Base-by-base conservation (phyloP, 2,329 filamentous ascomycete species). In the Trichoderma gracile region DNA sequence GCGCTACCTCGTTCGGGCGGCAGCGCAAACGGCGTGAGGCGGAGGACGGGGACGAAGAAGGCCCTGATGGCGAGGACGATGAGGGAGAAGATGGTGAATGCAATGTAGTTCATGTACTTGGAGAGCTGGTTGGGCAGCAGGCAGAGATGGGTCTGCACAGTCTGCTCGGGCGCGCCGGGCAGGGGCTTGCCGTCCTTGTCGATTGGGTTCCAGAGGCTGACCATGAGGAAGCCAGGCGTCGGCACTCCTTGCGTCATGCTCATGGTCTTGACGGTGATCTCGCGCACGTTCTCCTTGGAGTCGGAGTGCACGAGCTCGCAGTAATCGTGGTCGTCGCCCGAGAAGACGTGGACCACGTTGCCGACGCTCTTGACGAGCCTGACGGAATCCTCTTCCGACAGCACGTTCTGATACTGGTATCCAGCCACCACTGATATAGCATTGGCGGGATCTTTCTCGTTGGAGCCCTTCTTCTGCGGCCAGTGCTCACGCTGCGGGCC, bases 261-360 rank as follows among this genome's bases (percentile, higher is more conserved):
- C 69, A 96, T 87, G 72, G 90, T 93, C 79, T 99, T 99, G 71
- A 98, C 93, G 0, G 95, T 99, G 68, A 97, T 96, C 75, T 99
- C 95, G 55, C 81, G 82, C 38, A 89, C 85, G 27, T 82, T 84
- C 40, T 82, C 83, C 67, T 87, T 87, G 65, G 88, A 86, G 19
- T 86, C 82, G 3, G 87, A 86, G 76, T 99, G 95, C 0, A 88
- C 83, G 7, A 98, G 79, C 72, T 97, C 93, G 78, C 95, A 99
- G 78, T 98, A 97, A 78, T 99, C 95, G 78, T 99, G 95, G 73
- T 99, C 95, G 71, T 99, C 95, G 12, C 95, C 95, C 0, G 93
- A 97, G 73, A 98, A 99, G 49, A 93, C 90, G 68, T 95, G 90
- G 3, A 86, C 83, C 14, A 98, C 86, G 67, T 95, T 91, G 40